Base-by-base conservation (phyloP, 202 grass and related monocot genomes). In the Brachypodium distachyon region DNA sequence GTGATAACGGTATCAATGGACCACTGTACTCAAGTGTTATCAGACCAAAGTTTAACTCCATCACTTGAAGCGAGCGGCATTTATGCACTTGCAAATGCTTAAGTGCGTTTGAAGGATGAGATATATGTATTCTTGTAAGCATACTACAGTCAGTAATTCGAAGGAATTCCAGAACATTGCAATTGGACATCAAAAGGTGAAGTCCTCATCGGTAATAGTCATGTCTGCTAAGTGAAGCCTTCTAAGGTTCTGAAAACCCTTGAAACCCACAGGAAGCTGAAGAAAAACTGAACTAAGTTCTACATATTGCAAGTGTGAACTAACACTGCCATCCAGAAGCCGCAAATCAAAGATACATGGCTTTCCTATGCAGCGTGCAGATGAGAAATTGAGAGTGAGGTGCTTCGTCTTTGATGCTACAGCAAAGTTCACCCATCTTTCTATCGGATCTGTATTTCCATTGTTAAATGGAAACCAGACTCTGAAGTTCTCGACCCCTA, bases 21-120 rank as follows among this genome's bases (percentile, higher is more conserved):
- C 72, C 72, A 8, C 34, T 16, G 25, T 60, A 59, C 26, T 14
- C 3, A 12, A 74, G 54, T 19, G 23, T 60, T 59, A 6, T 29
- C 25, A 74, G 72, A 19, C 72, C 38, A 59, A 22, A 60, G 6
- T 75, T 75, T 0, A 75, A 21, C 54, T 75, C 72, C n/a, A 75
- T 60, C 0, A n/a, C 37, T 59, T 44, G 2, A 19, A 74, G 14
- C 4, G 3, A 58, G 25, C 0, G 5, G 14, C 37, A 74, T 1
- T 29, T 4, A 13, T 74, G 5, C 2, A 74, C 37, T 28, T 29
- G 9, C 39, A 75, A 16, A 59, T 44, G 53, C 72, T 74, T 49
- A 59, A 62, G 43, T 2, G 12, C 22, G 63, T 17, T 44, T 26
- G 12, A 17, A 67, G 22, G 63, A 67, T 44, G 38, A 39, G 8